Evolutionary conservation across 352 stramenopile species (phyloP).

Genomic region (Pythium pyrilobum): DNA sequence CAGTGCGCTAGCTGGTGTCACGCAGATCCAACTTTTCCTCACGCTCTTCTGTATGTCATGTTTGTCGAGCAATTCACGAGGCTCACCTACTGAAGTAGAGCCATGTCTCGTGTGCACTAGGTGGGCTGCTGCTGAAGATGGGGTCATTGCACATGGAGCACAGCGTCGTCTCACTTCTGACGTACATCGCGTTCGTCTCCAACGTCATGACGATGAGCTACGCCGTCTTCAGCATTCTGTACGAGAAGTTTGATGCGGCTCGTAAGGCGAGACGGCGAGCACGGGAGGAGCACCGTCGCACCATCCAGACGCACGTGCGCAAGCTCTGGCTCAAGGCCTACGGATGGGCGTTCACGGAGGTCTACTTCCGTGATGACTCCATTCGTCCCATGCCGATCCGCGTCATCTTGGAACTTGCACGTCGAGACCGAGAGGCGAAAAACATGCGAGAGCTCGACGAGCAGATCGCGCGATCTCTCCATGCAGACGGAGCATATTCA

Average conservation of each 20-base stretch:
- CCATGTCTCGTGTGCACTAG: too few species aligned
- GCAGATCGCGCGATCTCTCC: conserved; percentile 38
- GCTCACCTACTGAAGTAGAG: too few species aligned
- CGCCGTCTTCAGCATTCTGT: conserved; percentile 47
- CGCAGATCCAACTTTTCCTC: conserved; percentile 75
- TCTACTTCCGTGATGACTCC: conserved; percentile 42
- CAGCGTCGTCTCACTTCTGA: conserved; percentile 42
- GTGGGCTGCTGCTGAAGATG: conserved; percentile 68
- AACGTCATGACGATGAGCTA: conserved; percentile 49
- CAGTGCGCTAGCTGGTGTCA: conserved; percentile 52
- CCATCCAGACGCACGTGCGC: conserved; percentile 34
- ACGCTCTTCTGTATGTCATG: conserved; percentile 63
- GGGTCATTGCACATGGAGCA: conserved; percentile 37
- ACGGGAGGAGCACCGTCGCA: conserved; percentile 41
- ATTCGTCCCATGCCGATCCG: conserved; percentile 46
- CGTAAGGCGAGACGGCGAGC: conserved; percentile 23
- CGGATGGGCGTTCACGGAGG: conserved; percentile 46
- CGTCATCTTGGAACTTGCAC: conserved; percentile 57
- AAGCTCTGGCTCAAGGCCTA: conserved; percentile 59
- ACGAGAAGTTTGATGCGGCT: conserved; percentile 41
- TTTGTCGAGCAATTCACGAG: neutral
- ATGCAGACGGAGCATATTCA: neutral
- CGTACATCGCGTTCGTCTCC: conserved; percentile 40
- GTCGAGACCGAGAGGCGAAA: conserved; percentile 32
- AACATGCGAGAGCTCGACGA: conserved; percentile 23